Base-by-base conservation (phyloP, 2,329 filamentous ascomycete genomes). In the Pseudopyrenochaeta lycopersici region DNA sequence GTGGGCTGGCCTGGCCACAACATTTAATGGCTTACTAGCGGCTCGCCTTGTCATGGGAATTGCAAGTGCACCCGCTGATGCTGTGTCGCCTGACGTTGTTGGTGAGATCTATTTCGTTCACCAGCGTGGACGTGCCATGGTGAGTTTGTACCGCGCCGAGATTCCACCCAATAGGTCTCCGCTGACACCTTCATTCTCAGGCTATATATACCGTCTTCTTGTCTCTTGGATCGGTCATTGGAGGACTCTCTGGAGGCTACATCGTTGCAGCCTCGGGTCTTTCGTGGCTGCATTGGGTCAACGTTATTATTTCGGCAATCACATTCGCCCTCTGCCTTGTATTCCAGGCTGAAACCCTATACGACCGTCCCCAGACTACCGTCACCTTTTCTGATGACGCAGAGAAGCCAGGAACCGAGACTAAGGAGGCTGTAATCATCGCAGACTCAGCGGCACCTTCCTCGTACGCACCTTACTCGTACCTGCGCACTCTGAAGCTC, bases 41-140 rank as follows among this genome's bases (percentile, higher is more conserved):
- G 77, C 75, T 17, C 67, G 77, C 17, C 32, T 72, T 1, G 62
- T 80, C 29, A 77, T 77, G 60, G 77, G 76, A 2, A 63, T 75
- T 35, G 72, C 71, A 14, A 67, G 70, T 29, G 72, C 71, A 1
- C 68, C 75, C 3, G 72, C 74, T 7, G 76, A 79, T 58, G 75
- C 74, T 14, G 66, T 79, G 14, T 71, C 76, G 7, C 76, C 77
- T 6, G 74, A 75, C 58, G 70, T 77, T 9, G 68, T 78, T 9
- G 77, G 76, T 1, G 76, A 78, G 46, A 67, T 77, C 2, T 78
- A 78, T 60, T 80, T 78, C 49, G 69, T 78, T 20, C 77, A 78
- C 45, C 68, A 78, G 51, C 69, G 74, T 14, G 77, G 77, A 33
- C 67, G 77, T 39, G 76, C 74, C 2, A 73, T 79, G 70, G 74